These are phyloP conservation scores for Flaveria trinervia DNA, from an alignment of 129 eudicot species.

Conservation along the genomic window DNA sequence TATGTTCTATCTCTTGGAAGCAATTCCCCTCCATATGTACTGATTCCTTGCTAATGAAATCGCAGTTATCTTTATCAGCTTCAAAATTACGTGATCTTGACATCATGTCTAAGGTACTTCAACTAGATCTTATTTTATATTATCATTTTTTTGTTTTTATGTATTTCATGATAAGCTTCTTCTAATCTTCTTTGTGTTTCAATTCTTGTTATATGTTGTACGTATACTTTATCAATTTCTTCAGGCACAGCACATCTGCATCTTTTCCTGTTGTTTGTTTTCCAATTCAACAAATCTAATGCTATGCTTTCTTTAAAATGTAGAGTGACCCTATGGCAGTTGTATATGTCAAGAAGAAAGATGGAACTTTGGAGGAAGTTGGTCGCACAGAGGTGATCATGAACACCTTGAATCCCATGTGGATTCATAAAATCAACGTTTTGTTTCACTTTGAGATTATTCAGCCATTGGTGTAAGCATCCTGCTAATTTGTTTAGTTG, in stretches of 20 bases:
- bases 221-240: neutral
- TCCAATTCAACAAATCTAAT: slow-evolving; percentile 1
- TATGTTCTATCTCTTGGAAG: slow-evolving; percentile 11
- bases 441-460: slow-evolving; percentile 87
- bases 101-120: slow-evolving; percentile 77
- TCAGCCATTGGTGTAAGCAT: slow-evolving; percentile 73
- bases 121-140: neutral
- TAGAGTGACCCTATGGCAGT: slow-evolving; percentile 99
- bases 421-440: slow-evolving; percentile 78
- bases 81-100: slow-evolving; percentile 76
- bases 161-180: slow-evolving; percentile 4
- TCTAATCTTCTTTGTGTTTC: neutral
- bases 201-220: neutral
- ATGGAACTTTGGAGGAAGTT: slow-evolving; percentile 77
- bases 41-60: slow-evolving; percentile 19
- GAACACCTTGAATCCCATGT: slow-evolving; percentile 78
- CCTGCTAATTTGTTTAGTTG: slow-evolving; percentile 21
- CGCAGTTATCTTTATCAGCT: slow-evolving; percentile 90
- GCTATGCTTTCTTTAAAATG: slow-evolving; percentile 12
- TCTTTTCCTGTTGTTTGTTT: slow-evolving; percentile 5
- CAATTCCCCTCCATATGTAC: slow-evolving; percentile 14
- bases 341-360: slow-evolving; percentile 58
- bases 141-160: neutral
- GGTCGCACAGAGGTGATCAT: slow-evolving; percentile 97
- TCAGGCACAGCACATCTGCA: neutral